Evolutionary conservation across 495 filamentous ascomycete species (phyloP).

Genomic region (Parathielavia hyrcaniae): DNA sequence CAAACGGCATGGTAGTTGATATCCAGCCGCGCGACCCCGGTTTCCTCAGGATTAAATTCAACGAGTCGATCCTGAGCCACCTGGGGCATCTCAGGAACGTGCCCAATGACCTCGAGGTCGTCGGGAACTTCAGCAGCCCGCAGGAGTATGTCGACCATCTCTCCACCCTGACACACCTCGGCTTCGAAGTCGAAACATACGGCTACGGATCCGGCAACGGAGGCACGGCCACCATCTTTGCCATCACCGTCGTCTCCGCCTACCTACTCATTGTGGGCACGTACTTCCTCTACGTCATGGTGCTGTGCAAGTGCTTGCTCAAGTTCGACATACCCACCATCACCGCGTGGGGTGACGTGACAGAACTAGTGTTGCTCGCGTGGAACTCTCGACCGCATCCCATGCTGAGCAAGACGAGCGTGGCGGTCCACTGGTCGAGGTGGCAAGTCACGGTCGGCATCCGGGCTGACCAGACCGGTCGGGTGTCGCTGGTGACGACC

Average conservation of each 20-base stretch:
- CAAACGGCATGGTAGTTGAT: not conserved
- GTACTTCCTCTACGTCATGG: slow-evolving; percentile 1
- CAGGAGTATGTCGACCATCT: not conserved
- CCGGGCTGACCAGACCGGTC: not conserved
- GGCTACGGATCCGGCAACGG: not conserved
- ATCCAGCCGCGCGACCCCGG: not conserved
- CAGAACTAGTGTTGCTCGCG: not conserved
- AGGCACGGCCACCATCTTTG: not conserved
- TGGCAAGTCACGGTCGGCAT: not conserved
- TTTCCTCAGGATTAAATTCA: not conserved
- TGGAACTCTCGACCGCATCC: not conserved
- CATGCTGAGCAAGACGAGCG: not conserved
- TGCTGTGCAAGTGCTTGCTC: not conserved
- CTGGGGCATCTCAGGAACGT: too few relatives aligned
- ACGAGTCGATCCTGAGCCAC: too few relatives aligned
- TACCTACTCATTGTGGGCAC: not conserved
- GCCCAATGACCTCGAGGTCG: not conserved
- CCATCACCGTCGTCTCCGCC: not conserved
- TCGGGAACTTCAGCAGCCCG: not conserved
- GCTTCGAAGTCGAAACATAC: not conserved
- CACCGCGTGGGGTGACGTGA: not conserved
- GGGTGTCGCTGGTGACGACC: not conserved
- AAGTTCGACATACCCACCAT: not conserved
- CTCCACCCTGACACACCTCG: not conserved
- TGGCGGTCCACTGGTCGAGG: not conserved